These are phyloP conservation scores for Ophiostoma sp. DNA, from an alignment of 2,329 filamentous ascomycete genomes.

Conservation along the genomic window DNA sequence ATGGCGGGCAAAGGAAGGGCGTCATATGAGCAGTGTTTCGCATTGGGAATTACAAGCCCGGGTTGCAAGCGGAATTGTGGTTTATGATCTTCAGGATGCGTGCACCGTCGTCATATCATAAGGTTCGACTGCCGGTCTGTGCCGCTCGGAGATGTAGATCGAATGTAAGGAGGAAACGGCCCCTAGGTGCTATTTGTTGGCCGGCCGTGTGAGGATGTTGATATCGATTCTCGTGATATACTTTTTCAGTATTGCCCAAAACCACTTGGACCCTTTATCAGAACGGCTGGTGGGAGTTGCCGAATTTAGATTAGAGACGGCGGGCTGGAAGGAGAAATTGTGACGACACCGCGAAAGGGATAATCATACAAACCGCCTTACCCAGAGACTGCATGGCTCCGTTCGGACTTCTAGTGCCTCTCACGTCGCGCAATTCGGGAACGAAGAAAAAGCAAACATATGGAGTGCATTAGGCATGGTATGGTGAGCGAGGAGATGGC, in stretches of 20 bases:
- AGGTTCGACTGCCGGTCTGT: background rate
- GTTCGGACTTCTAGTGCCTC: background rate
- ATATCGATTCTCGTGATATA: background rate
- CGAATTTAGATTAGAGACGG: slow-evolving; percentile 1
- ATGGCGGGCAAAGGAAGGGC: background rate
- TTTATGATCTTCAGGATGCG: background rate
- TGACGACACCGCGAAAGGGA: slow-evolving; percentile 12
- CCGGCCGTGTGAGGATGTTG: background rate
- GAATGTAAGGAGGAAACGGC: background rate
- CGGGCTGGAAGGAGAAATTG: background rate
- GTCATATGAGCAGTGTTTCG: background rate
- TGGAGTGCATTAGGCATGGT: background rate
- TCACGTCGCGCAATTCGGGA: background rate
- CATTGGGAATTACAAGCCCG: background rate
- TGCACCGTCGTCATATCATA: background rate
- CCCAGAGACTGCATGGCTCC: slow-evolving; percentile 5
- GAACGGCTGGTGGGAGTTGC: background rate
- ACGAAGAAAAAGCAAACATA: background rate
- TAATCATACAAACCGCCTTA: background rate
- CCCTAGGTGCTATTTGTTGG: background rate
- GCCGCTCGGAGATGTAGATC: background rate
- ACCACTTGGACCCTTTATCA: background rate
- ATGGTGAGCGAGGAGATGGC: too few relatives aligned
- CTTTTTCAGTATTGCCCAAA: background rate
- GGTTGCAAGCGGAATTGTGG: background rate